Base-by-base conservation (phyloP, 441 rosid species). In the Geranium incanum region DNA sequence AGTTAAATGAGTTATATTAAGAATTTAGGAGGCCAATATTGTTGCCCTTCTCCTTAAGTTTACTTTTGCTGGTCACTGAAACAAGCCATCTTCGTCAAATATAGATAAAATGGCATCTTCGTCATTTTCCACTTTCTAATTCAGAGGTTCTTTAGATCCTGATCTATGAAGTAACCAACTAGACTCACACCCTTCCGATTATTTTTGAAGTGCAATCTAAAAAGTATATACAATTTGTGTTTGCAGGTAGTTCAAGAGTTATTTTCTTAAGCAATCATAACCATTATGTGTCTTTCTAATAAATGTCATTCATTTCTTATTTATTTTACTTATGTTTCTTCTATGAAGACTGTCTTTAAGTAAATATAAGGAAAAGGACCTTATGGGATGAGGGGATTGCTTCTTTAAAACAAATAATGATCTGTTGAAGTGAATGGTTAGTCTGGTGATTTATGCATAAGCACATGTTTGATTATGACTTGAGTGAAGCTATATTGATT, bases 21-120 rank as follows among this genome's bases (percentile, higher is more conserved):
- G 71, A 41, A 69, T 65, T 19, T 0, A 63, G 13, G 11, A 66
- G 15, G 12, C 3, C n/a, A 18, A 57, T 57, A 37, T 70, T 66
- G 41, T 33, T 23, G 48, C 69, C 23, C 55, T 62, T 57, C 16
- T 41, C n/a, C 8, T 72, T 68, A 63, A 55, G 21, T 36, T 67
- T 67, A 52, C 74, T 63, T 70, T 67, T 39, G 66, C 48, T 43
- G 36, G 67, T 71, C 66, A 37, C 60, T 57, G 72, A 59, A 11
- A 59, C 18, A 59, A 23, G 23, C 18, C 63, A 19, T 57, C 43
- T 39, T 39, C 43, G 6, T 57, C 28, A 16, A 57, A 59, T 28
- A 59, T 59, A 59, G 23, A 9, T 52, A 52, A 52, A 5, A 59
- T 21, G 18, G 19, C 16, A 57, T 6, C 63, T 57, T 15, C 15